These are phyloP conservation scores for Candida berthetii DNA, from an alignment of 805 yeast species.

Conservation along the genomic window DNA sequence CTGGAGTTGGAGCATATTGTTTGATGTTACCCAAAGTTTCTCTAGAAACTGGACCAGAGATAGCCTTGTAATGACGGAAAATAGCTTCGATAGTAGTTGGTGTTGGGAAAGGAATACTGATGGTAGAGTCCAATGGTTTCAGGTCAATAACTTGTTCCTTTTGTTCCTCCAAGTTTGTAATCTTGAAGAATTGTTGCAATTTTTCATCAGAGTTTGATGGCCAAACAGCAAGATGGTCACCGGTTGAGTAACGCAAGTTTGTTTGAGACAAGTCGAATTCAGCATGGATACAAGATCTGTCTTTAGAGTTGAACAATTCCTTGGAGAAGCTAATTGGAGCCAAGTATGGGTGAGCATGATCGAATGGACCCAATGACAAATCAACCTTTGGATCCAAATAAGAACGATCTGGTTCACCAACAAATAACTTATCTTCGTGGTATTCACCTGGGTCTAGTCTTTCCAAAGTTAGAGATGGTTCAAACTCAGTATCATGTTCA, in stretches of 20 bases:
- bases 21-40: constrained; percentile 70
- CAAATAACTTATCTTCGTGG: constrained; percentile 41
- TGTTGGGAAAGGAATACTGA: constrained; percentile 55
- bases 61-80: constrained; percentile 82
- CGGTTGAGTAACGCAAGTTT: constrained; percentile 81
- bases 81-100: constrained; percentile 90
- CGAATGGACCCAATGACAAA: constrained; percentile 64
- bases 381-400: constrained; percentile 27
- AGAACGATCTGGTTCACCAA: constrained; percentile 69
- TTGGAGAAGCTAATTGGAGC: constrained; percentile 56
- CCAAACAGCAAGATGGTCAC: constrained; percentile 95
- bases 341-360: constrained; percentile 74
- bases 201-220: constrained; percentile 82
- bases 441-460: constrained; percentile 29
- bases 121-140: constrained; percentile 66
- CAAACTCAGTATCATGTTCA: constrained; percentile 76
- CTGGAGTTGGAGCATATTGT: constrained; percentile 73
- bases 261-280: constrained; percentile 79
- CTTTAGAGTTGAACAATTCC: constrained; percentile 62
- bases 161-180: constrained; percentile 53
- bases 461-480: constrained; percentile 52
- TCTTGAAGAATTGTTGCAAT: constrained; percentile 56
- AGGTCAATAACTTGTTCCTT: constrained; percentile 54
- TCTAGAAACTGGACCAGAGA: constrained; percentile 90
- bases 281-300: constrained; percentile 82